Percentiles rank a stretch among this genome's conserved stretches.
Conservation (phyloP, 1,139 yeast genomes). For the Blastobotrys illinoisensis region DNA sequence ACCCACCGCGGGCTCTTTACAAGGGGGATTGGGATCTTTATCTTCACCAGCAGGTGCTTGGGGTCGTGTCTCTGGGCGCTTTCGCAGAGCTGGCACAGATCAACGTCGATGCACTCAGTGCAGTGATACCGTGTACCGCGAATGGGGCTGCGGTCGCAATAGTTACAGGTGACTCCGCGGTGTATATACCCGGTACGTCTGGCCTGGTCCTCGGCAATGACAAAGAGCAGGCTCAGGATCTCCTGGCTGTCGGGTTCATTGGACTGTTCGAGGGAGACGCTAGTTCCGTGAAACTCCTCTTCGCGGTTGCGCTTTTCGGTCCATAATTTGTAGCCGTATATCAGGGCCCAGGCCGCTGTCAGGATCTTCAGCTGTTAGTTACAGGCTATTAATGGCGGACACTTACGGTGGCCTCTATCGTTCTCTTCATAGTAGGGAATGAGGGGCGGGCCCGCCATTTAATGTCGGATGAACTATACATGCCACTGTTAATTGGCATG, state of each 20-base stretch:
- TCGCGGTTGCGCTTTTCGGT: neutral
- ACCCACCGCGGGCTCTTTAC: slow-evolving; percentile 27
- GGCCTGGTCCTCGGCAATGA: slow-evolving; percentile 24
- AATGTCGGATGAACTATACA: too few relatives aligned
- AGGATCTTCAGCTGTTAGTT: neutral
- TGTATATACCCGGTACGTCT: slow-evolving; percentile 22
- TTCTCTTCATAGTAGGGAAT: neutral
- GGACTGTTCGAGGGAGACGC: neutral
- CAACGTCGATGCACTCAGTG: slow-evolving; percentile 31
- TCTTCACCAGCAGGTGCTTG: slow-evolving; percentile 24
- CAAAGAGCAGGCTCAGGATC: slow-evolving; percentile 22
- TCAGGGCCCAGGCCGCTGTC: neutral
- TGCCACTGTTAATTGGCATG: too few relatives aligned
- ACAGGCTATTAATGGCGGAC: neutral
- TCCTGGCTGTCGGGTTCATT: slow-evolving; percentile 13
- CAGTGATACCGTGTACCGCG: slow-evolving; percentile 30
- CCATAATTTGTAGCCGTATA: neutral
- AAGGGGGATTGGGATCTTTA: slow-evolving; percentile 28
- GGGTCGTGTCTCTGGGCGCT: slow-evolving; percentile 20
- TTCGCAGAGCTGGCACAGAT: slow-evolving; percentile 31
- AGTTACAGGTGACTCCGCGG: slow-evolving; percentile 30
- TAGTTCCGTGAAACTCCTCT: neutral
- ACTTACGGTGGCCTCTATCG: neutral
- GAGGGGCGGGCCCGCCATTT: too few relatives aligned
- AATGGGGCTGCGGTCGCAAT: slow-evolving; percentile 30